Percentiles rank a stretch among this genome's conserved stretches.
Evolutionary conservation across 2,329 filamentous ascomycete genomes (phyloP).

Genomic region (Stemphylium lycopersici): DNA sequence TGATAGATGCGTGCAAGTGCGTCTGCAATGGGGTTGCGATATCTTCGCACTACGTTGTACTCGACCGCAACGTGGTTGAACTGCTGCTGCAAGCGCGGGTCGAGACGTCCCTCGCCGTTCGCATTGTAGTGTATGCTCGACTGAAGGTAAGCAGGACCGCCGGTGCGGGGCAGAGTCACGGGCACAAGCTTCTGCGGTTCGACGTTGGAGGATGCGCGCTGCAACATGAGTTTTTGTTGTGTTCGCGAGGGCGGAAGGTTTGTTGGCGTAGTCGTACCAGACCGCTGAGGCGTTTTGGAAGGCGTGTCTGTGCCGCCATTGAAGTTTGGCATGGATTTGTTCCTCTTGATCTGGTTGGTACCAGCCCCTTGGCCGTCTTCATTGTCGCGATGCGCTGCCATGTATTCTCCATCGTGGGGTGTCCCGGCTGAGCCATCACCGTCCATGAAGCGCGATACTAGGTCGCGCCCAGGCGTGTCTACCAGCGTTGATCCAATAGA

Average conservation of each 20-base stretch:
- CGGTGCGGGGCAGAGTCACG: conserved; percentile 46
- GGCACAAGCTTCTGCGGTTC: conserved; percentile 63
- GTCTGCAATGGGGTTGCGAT: conserved; percentile 72
- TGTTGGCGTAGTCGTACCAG: conserved; percentile 49
- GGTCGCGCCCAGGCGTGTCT: conserved; percentile 49
- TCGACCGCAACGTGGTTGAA: conserved; percentile 74
- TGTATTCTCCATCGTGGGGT: conserved; percentile 47
- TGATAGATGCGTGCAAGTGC: conserved; percentile 63
- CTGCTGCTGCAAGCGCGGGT: conserved; percentile 68
- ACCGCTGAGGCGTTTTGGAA: conserved; percentile 37
- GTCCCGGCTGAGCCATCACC: conserved; percentile 50
- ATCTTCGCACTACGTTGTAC: conserved; percentile 74
- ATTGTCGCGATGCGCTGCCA: conserved; percentile 37
- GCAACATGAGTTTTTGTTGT: conserved; percentile 77
- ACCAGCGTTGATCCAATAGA: conserved; percentile 49
- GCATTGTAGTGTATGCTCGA: conserved; percentile 46
- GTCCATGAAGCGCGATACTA: conserved; percentile 56
- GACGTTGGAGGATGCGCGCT: conserved; percentile 74
- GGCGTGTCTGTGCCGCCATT: conserved; percentile 35
- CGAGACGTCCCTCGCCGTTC: conserved; percentile 52
- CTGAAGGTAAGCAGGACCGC: conserved; percentile 41
- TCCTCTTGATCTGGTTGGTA: conserved; percentile 43
- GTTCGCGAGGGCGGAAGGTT: conserved; percentile 63
- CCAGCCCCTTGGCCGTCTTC: conserved; percentile 26
- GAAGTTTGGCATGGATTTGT: conserved; percentile 49